Base-by-base conservation (phyloP, 2,329 filamentous ascomycete species). In the Dothideomycetidae sp. region DNA sequence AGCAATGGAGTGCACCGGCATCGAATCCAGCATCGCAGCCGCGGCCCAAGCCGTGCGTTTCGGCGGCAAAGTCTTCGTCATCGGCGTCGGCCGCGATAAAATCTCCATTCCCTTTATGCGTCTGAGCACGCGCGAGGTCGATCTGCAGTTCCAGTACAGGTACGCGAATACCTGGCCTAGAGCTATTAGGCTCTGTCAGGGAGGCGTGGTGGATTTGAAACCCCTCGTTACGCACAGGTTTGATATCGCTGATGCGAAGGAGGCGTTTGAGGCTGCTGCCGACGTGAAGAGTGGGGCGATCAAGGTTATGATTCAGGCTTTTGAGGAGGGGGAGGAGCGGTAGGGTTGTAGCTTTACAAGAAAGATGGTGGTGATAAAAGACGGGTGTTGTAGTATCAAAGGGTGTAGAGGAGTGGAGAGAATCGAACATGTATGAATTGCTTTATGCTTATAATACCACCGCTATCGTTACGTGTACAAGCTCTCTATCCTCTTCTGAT, bases 61-160 rank as follows among this genome's bases (percentile, higher is more conserved):
- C 53, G 90, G 88, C 47, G 88, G 90, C 50, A 93, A 92, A 62
- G 88, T 96, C 37, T 96, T 96, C 55, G 80, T 96, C 46, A 92
- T 94, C 47, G 88, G 88, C 29, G 86, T 96, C 2, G 90, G 88
- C 48, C 88, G 81, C 69, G 86, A 90, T 57, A 83, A 94, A 67
- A 90, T 96, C 67, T 84, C 74, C 60, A 80, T 96, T 46, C 88
- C 88, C 17, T 96, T 96, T 60, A 94, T 94, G 88, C 67, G 84
- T 36, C 71, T 88, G 41, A 88, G 80, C 51, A 88, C 86, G 4
- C 73, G 82, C 46, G 90, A 96, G 64, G 81, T 96, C 49, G 88
- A 96, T 61, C 67, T 96, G 43, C 83, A 93, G 63, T 90, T 94
- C 60, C 88, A 96, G 66, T 96, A 96, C 66, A 75, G 90, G 44